phyloP scores from a whole-genome alignment of 176 grass and related monocot genomes.

The Sorghum bicolor region DNA sequence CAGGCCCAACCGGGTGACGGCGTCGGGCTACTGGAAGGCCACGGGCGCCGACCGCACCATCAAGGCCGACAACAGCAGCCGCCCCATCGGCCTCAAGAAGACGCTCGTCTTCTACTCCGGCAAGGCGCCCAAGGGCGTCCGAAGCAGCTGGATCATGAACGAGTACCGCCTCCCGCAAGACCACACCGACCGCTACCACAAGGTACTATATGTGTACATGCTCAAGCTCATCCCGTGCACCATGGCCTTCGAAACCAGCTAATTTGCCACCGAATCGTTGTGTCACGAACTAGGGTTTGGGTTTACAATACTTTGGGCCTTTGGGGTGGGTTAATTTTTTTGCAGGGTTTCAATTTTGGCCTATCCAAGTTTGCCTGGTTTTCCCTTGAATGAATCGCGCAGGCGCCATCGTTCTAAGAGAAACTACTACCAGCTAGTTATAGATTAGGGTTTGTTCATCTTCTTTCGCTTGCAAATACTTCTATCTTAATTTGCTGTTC shows the following conservation, averaged over 20 bases:
- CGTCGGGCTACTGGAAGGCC: constrained; percentile 97
- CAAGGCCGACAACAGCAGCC: constrained; percentile 49
- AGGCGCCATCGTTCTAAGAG: neutral
- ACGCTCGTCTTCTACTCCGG: constrained; percentile 99
- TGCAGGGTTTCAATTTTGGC: neutral
- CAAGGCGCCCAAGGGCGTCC: constrained; percentile 90
- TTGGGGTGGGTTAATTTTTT: neutral
- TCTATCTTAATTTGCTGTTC: neutral
- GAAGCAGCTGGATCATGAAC: constrained; percentile 99
- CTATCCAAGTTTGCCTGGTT: neutral
- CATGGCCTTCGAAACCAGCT: neutral
- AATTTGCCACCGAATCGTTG: neutral
- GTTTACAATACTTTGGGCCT: neutral
- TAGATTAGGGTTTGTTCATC: constrained; percentile 42
- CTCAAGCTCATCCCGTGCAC: neutral
- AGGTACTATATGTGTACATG: no score
- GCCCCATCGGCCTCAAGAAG: constrained; percentile 90
- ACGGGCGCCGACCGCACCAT: constrained; percentile 91
- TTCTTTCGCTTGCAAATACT: neutral
- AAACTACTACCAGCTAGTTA: neutral
- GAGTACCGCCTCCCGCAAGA: constrained; percentile 78
- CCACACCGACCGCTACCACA: constrained; percentile 65
- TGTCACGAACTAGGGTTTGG: constrained; percentile 26
- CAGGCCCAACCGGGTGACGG: constrained; percentile 87
- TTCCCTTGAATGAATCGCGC: neutral